These are phyloP conservation scores for Poa annua DNA, from an alignment of 176 grass and related monocot genomes.

Conservation along the genomic window DNA sequence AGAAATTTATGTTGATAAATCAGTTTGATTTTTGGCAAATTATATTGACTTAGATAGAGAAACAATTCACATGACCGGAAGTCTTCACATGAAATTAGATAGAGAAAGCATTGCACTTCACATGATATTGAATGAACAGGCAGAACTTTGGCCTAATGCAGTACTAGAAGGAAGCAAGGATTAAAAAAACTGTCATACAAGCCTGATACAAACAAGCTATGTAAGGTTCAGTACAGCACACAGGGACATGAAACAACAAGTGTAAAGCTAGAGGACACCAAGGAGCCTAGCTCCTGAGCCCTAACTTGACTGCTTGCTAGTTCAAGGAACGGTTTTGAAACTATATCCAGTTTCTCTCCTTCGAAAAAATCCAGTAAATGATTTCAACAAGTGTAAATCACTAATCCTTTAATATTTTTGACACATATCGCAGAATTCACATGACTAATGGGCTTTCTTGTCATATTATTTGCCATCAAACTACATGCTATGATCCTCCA, in stretches of 20 bases:
- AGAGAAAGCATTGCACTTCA: neutral
- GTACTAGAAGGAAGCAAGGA: neutral
- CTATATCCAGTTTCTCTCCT: neutral
- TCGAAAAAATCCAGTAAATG: neutral
- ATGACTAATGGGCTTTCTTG: neutral
- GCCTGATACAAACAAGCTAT: neutral
- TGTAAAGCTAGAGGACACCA: neutral
- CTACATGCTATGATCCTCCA: neutral
- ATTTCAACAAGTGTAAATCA: neutral
- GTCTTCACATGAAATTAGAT: neutral
- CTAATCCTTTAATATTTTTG: neutral
- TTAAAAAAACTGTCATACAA: neutral
- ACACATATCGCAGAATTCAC: neutral
- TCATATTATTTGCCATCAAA: conserved; percentile 14
- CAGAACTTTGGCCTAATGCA: neutral
- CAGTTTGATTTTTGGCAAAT: conserved; percentile 2
- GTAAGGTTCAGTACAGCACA: neutral
- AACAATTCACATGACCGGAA: neutral
- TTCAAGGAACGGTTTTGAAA: neutral
- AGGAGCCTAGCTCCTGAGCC: neutral
- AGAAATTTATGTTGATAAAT: no score
- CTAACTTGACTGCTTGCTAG: neutral
- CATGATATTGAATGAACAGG: neutral
- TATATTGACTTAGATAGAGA: neutral
- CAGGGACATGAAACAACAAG: neutral